Evolutionary conservation across 2,329 filamentous ascomycete genomes (phyloP).

Genomic region (Blumeriella jaapii): DNA sequence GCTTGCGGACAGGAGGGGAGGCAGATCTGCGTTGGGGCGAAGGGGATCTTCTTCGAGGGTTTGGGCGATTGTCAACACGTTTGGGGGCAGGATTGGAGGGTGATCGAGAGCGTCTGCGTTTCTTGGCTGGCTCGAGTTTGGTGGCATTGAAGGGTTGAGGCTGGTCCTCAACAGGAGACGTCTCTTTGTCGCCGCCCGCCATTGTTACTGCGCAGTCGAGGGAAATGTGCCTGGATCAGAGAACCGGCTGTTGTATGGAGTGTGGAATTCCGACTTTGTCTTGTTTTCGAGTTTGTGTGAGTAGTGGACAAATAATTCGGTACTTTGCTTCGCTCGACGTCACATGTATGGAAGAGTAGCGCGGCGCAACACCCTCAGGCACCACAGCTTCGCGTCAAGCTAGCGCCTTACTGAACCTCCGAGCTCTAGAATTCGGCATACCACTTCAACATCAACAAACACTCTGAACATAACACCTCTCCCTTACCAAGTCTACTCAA

Average conservation of each 20-base stretch:
- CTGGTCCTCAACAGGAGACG: slow-evolving; percentile 25
- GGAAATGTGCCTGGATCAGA: not conserved
- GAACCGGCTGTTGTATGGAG: too few species aligned
- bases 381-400: slow-evolving; percentile 19
- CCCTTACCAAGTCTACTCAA: too few species aligned
- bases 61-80: slow-evolving; percentile 15
- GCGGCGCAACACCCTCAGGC: too few species aligned
- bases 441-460: not conserved
- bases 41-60: slow-evolving; percentile 17
- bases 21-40: slow-evolving; percentile 22
- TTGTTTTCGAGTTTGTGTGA: not conserved
- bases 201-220: slow-evolving; percentile 18
- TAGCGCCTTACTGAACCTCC: slow-evolving; percentile 25
- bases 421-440: too few species aligned
- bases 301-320: slow-evolving; percentile 1
- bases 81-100: slow-evolving; percentile 24
- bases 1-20: slow-evolving; percentile 42
- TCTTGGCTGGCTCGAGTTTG: slow-evolving; percentile 31
- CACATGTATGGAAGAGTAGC: slow-evolving; percentile 5
- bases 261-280: not conserved
- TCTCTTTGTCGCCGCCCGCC: slow-evolving; percentile 24
- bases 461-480: not conserved
- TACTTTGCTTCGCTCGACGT: too few species aligned
- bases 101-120: slow-evolving; percentile 31
- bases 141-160: slow-evolving; percentile 33